A percentile compares a stretch with the other conserved stretches of the same genome.
phyloP scores from a whole-genome alignment of 331 rosid genomes.

The Rhamnella rubrinervis region DNA sequence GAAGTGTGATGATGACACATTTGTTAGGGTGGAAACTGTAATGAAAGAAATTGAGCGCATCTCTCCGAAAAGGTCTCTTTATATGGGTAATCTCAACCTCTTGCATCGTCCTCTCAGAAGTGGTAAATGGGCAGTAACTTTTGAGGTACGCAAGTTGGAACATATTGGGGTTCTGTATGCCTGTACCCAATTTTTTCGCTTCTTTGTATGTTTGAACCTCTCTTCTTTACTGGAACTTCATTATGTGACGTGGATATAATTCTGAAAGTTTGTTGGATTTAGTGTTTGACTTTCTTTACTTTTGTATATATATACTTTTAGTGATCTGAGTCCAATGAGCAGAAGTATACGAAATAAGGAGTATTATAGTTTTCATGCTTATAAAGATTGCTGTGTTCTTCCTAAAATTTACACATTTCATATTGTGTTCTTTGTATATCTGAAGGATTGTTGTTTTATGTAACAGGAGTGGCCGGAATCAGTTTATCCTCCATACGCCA shows the following conservation, averaged over 20 bases:
- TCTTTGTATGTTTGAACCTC: no score
- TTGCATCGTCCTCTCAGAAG: slow-evolving; percentile 91
- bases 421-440: slow-evolving; percentile 11
- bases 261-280: not conserved
- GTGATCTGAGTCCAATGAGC: not conserved
- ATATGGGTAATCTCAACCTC: slow-evolving; percentile 99
- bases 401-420: not conserved
- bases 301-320: not conserved
- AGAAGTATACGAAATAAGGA: not conserved
- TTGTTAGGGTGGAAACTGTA: slow-evolving; percentile 78
- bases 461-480: slow-evolving; percentile 96
- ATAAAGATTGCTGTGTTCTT: not conserved
- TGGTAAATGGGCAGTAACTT: slow-evolving; percentile 97
- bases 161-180: not conserved
- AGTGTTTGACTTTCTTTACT: no score
- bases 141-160: slow-evolving; percentile 55
- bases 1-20: slow-evolving; percentile 96
- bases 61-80: slow-evolving; percentile 59
- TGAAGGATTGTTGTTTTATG: slow-evolving; percentile 21
- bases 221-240: no score
- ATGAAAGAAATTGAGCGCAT: slow-evolving; percentile 69
- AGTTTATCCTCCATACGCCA: slow-evolving; percentile 92
- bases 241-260: no score
- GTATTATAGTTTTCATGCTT: not conserved
- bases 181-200: not conserved